phyloP scores from a whole-genome alignment of 345 rosid genomes.

The Camelina hispida region DNA sequence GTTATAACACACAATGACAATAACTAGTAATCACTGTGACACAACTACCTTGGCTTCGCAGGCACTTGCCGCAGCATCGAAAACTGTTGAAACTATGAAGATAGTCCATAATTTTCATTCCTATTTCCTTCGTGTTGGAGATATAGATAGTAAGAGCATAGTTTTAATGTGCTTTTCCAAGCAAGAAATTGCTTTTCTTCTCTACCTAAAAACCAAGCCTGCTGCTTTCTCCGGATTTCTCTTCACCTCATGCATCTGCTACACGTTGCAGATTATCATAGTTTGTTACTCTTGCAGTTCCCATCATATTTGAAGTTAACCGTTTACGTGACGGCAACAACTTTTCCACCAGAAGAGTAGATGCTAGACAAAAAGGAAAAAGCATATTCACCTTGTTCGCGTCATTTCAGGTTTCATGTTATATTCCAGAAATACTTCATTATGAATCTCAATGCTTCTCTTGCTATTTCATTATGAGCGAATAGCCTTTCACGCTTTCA shows the following conservation, averaged over 20 bases:
- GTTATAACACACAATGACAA: slow-evolving; percentile 7
- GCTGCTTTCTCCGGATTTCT: background rate
- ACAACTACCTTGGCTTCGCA: slow-evolving; percentile 44
- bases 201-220: background rate
- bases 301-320: slow-evolving; percentile 71
- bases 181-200: slow-evolving; percentile 19
- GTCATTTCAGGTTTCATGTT: slow-evolving; percentile 75
- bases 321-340: slow-evolving; percentile 84
- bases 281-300: slow-evolving; percentile 58
- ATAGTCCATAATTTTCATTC: slow-evolving; percentile 83
- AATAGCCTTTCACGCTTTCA: background rate
- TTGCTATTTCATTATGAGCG: background rate
- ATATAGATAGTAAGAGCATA: slow-evolving; percentile 66
- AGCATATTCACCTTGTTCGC: slow-evolving; percentile 72
- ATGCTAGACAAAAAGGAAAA: slow-evolving; percentile 87
- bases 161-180: background rate
- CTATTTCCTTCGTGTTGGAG: slow-evolving; percentile 90
- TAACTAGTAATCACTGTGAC: slow-evolving; percentile 26
- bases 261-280: background rate
- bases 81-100: slow-evolving; percentile 81
- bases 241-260: background rate
- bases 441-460: slow-evolving; percentile 5
- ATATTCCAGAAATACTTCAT: background rate
- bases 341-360: slow-evolving; percentile 84
- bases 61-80: slow-evolving; percentile 94